Evolutionary conservation across 2,329 filamentous ascomycete genomes (phyloP), one percentile per base, ranked within the genome.

Genomic region (Verticillium tricorpus): DNA sequence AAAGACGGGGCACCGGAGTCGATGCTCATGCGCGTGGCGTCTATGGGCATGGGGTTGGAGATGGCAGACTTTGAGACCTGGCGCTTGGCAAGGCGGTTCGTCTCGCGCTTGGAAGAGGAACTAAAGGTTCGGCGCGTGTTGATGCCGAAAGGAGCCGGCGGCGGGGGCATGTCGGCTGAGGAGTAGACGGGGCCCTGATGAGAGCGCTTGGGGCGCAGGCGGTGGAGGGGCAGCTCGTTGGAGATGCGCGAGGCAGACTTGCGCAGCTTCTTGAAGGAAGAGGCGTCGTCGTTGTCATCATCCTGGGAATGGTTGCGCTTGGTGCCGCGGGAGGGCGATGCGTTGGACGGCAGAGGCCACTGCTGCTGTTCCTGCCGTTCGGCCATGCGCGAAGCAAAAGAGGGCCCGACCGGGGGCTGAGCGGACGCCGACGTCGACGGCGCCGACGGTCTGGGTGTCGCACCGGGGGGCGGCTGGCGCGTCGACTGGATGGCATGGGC

Each of bases 401-500:
- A 60, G 60, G 55, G 57, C 54, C 55, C 62, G 58, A 37, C 61
- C 50, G 50, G 64, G 57, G 37, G 56, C 59, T 50, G 65, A 57
- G 45, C 59, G 58, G 54, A 60, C 59, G 54, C 58, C 28, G 61
- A 63, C 57, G 50, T 60, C 57, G 59, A 65, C 37, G 58, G 60
- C 25, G 57, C 45, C 40, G 58, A 64, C 32, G n/a, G 17, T 31
- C 54, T 34, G 2, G 54, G 54, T 4, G 9, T 9, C 50, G 64
- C 59, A 58, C 62, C 54, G 45, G 69, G 72, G 25, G 71, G 69
- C 1, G 76, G 80, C 68, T 82, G 81, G 3, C 84, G 77, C 1
- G 82, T 84, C 5, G 83, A 85, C 63, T 83, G 80, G 64, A 86
- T 86, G 59, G 84, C 83, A 64, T 85, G 83, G 28, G 80, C 76